Evolutionary conservation across 179 eudicot species (phyloP).

Genomic region (Beta macrorhiza): DNA sequence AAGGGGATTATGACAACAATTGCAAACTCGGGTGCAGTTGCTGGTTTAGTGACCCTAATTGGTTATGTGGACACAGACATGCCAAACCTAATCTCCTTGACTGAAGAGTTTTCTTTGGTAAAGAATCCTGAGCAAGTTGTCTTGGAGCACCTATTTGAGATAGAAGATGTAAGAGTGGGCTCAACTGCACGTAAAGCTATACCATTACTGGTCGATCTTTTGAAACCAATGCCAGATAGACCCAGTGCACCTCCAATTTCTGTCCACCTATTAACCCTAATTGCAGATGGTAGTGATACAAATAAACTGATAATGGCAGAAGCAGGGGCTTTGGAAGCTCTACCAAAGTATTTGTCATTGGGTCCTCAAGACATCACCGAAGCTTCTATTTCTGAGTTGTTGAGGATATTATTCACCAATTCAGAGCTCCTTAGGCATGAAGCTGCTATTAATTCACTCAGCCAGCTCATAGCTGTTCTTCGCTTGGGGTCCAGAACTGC

Average conservation of each 20-base stretch:
- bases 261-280: slow-evolving; percentile 75
- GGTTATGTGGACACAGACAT: slow-evolving; percentile 93
- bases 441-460: slow-evolving; percentile 84
- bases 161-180: slow-evolving; percentile 88
- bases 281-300: slow-evolving; percentile 76
- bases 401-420: slow-evolving; percentile 79
- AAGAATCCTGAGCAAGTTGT: slow-evolving; percentile 91
- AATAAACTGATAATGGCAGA: slow-evolving; percentile 93
- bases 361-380: slow-evolving; percentile 94
- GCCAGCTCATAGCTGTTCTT: slow-evolving; percentile 89
- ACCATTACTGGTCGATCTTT: slow-evolving; percentile 88
- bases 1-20: slow-evolving; percentile 91
- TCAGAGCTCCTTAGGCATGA: slow-evolving; percentile 90
- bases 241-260: slow-evolving; percentile 94
- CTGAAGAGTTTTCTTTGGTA: slow-evolving; percentile 78
- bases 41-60: slow-evolving; percentile 77
- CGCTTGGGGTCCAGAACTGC: slow-evolving; percentile 97
- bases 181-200: slow-evolving; percentile 93
- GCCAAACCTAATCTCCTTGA: slow-evolving; percentile 64
- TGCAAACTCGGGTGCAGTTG: slow-evolving; percentile 93
- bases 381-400: slow-evolving; percentile 89
- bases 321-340: slow-evolving; percentile 91
- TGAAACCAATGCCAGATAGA: slow-evolving; percentile 96
- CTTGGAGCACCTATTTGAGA: slow-evolving; percentile 87
- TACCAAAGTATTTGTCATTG: slow-evolving; percentile 89